phyloP scores from a whole-genome alignment of 768 basidiomycete genomes.

The Solioccasus polychromus region DNA sequence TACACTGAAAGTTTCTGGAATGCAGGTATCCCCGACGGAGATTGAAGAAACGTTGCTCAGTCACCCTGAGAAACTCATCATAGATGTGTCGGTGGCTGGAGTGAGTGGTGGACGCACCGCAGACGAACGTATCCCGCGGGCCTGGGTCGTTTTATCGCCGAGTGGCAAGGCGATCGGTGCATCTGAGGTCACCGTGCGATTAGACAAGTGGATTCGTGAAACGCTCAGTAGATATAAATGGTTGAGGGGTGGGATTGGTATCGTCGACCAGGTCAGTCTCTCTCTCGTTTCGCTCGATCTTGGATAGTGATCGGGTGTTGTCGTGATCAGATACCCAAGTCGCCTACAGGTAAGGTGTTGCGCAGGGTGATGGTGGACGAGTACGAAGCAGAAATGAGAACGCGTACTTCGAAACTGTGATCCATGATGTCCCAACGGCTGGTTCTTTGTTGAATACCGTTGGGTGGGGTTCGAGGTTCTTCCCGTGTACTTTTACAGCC shows the following conservation, averaged over 20 bases:
- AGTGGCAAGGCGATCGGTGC: conserved; percentile 50
- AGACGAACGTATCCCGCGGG: conserved; percentile 73
- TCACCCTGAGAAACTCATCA: conserved; percentile 59
- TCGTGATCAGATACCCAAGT: conserved; percentile 58
- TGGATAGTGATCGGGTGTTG: too few relatives aligned
- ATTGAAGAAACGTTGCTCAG: conserved; percentile 65
- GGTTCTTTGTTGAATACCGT: background rate
- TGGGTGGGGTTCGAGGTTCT: too few relatives aligned
- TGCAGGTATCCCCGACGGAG: conserved; percentile 78
- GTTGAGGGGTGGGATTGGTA: conserved; percentile 67
- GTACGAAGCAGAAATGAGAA: conserved; percentile 39
- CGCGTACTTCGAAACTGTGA: conserved; percentile 26
- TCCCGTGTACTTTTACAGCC: too few relatives aligned
- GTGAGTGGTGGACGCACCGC: conserved; percentile 66
- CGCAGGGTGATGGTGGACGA: conserved; percentile 58
- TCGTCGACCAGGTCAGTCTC: conserved; percentile 55
- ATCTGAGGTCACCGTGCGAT: conserved; percentile 36
- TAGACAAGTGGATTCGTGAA: conserved; percentile 61
- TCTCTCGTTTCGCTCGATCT: background rate
- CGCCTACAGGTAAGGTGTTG: conserved; percentile 69
- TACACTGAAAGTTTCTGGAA: conserved; percentile 75
- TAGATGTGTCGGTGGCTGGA: conserved; percentile 69
- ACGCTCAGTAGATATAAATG: conserved; percentile 75
- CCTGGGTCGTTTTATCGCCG: conserved; percentile 70
- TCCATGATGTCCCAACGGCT: background rate